Evolutionary conservation across 169 alveolate genomes (phyloP).

Genomic region (Eimeria nieschulzi): DNA sequence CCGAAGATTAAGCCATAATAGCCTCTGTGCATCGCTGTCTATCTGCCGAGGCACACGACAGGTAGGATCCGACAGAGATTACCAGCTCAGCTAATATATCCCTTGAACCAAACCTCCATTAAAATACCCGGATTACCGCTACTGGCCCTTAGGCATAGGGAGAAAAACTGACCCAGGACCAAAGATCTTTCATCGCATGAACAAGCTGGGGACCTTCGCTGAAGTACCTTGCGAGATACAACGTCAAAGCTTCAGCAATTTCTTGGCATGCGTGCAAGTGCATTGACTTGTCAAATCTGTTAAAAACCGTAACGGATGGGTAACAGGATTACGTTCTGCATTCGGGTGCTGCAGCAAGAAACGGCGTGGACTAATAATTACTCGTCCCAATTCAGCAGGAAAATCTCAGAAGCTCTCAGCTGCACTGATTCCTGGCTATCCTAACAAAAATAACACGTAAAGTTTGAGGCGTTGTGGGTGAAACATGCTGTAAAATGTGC

Average conservation of each 20-base stretch:
- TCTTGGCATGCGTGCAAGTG: conserved; percentile 72
- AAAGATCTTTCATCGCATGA: conserved; percentile 55
- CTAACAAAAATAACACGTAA: no score
- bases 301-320: no score
- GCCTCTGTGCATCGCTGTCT: conserved; percentile 28
- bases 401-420: no score
- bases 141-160: background rate
- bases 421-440: no score
- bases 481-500: background rate
- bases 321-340: no score
- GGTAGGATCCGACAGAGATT: background rate
- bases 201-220: conserved; percentile 63
- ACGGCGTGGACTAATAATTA: no score
- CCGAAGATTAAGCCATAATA: conserved; percentile 62
- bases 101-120: no score
- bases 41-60: conserved; percentile 9
- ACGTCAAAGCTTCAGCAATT: conserved; percentile 66
- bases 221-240: conserved; percentile 68
- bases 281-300: conserved; percentile 56
- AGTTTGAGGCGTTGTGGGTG: no score
- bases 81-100: background rate
- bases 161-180: conserved; percentile 68
- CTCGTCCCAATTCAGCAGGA: no score
- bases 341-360: no score
- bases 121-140: no score